Evolutionary conservation across 2,329 filamentous ascomycete genomes (phyloP).

Genomic region (Cladosporium sphaerospermum): DNA sequence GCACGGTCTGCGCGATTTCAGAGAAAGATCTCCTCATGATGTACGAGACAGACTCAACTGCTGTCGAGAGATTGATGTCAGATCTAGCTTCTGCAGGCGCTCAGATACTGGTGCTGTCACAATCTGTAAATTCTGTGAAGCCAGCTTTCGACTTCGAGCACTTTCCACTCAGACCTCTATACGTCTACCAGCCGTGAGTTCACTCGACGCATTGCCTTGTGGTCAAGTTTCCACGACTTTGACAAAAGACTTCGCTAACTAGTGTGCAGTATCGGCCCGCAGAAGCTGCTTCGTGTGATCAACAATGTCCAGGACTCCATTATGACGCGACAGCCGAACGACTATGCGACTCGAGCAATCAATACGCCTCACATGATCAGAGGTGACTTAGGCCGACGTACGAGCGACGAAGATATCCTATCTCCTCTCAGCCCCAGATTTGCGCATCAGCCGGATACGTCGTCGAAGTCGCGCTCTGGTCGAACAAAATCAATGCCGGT

Average conservation of each 20-base stretch:
- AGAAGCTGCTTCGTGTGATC: constrained; percentile 17
- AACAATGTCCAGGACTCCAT: neutral
- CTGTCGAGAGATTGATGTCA: neutral
- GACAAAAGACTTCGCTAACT: neutral
- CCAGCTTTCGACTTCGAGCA: constrained; percentile 9
- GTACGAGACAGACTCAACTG: neutral
- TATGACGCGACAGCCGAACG: neutral
- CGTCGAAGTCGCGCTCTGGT: too few species aligned
- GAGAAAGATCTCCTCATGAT: neutral
- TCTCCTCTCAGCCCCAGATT: neutral
- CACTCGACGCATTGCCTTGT: neutral
- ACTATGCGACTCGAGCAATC: neutral
- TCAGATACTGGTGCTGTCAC: constrained; percentile 10
- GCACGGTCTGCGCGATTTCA: neutral
- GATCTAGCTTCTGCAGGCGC: constrained; percentile 2
- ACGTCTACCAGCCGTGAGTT: constrained; percentile 15
- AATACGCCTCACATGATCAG: neutral
- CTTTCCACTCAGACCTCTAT: constrained; percentile 11
- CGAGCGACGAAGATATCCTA: too few species aligned
- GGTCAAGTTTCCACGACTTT: neutral
- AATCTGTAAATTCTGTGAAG: neutral
- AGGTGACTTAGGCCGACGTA: neutral
- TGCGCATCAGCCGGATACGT: neutral
- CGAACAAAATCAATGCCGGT: too few species aligned
- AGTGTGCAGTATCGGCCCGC: constrained; percentile 16